These are phyloP conservation scores for Peronosclerospora sorghi DNA, from an alignment of 352 stramenopile species.

Conservation along the genomic window DNA sequence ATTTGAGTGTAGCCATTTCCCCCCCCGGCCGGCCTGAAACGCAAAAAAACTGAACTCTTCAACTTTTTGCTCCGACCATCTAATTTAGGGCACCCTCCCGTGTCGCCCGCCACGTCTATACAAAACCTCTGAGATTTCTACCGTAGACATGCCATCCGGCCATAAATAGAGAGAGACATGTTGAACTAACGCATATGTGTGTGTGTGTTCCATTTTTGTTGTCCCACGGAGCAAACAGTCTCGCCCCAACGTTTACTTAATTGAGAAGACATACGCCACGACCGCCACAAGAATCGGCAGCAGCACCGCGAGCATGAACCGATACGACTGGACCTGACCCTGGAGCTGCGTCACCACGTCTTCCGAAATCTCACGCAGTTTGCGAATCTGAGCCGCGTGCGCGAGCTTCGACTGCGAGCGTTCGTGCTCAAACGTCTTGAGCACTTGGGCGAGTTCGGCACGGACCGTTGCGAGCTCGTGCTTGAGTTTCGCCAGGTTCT, in stretches of 20 bases:
- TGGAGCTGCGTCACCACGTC: conserved; percentile 14
- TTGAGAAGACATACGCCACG: conserved; percentile 39
- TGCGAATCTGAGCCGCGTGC: conserved; percentile 26
- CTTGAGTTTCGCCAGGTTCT: conserved; percentile 52
- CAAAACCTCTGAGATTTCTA: not conserved
- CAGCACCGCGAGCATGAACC: conserved; percentile 38
- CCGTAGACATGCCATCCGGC: too few species aligned
- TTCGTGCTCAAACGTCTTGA: conserved; percentile 15
- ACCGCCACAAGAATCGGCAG: conserved; percentile 41
- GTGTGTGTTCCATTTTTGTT: not conserved
- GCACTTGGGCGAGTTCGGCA: conserved; percentile 21
- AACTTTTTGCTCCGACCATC: not conserved
- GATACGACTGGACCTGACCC: conserved; percentile 46
- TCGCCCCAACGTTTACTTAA: conserved; percentile 21
- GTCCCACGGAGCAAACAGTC: too few species aligned
- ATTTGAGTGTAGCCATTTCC: conserved; percentile 9
- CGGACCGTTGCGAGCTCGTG: conserved; percentile 42
- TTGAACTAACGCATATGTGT: not conserved
- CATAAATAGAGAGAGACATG: too few species aligned
- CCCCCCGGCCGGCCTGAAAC: not conserved
- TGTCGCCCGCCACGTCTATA: not conserved
- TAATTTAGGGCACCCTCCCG: too few species aligned
- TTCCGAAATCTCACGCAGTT: conserved; percentile 30
- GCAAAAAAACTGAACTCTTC: conserved; percentile 5
- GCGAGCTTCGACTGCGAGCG: conserved; percentile 23